A percentile compares a stretch with the other conserved stretches of the same genome.
These are phyloP conservation scores for Taxawa tesnikishii DNA, from an alignment of 2,329 filamentous ascomycete species.

Conservation along the genomic window DNA sequence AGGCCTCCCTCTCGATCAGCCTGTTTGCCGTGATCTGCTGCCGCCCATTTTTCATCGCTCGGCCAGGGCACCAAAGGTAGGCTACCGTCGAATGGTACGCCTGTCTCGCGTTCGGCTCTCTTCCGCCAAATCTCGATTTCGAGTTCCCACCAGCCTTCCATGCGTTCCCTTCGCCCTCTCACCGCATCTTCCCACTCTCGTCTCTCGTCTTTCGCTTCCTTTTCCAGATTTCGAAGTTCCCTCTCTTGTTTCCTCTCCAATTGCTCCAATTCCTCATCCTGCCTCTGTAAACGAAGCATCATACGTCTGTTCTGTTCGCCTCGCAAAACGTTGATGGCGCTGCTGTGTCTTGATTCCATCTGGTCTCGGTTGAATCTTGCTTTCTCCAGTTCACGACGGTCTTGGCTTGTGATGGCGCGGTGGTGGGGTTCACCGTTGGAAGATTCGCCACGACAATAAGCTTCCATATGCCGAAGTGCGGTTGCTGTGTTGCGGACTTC, in stretches of 20 bases:
- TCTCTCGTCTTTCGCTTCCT: conserved; percentile 3
- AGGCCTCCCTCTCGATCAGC: too few species aligned
- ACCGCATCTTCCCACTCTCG: conserved; percentile 4
- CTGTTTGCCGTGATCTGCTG: too few species aligned
- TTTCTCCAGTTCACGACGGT: conserved; percentile 29
- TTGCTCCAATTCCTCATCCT: conserved; percentile 26
- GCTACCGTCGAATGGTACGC: conserved; percentile 1
- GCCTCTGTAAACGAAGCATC: conserved; percentile 22
- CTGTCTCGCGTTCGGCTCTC: conserved; percentile 2
- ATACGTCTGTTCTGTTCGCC: conserved; percentile 30
- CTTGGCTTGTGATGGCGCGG: conserved; percentile 30
- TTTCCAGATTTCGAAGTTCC: conserved; percentile 11
- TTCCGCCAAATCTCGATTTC: conserved; percentile 9
- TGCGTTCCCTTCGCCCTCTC: conserved; percentile 1
- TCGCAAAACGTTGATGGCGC: conserved; percentile 33
- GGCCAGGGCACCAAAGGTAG: conserved; percentile 3
- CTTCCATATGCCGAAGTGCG: conserved; percentile 35
- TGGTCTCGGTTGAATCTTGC: conserved; percentile 24
- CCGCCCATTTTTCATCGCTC: not conserved
- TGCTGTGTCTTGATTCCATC: conserved; percentile 29
- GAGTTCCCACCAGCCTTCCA: conserved; percentile 9
- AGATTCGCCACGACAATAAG: conserved; percentile 29
- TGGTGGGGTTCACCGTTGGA: conserved; percentile 17
- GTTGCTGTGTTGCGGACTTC: conserved; percentile 31
- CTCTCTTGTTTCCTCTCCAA: conserved; percentile 20